Evolutionary conservation across 2,329 filamentous ascomycete genomes (phyloP), one percentile per base, ranked within the genome.

Genomic region (Coleophoma eucalyptorum): DNA sequence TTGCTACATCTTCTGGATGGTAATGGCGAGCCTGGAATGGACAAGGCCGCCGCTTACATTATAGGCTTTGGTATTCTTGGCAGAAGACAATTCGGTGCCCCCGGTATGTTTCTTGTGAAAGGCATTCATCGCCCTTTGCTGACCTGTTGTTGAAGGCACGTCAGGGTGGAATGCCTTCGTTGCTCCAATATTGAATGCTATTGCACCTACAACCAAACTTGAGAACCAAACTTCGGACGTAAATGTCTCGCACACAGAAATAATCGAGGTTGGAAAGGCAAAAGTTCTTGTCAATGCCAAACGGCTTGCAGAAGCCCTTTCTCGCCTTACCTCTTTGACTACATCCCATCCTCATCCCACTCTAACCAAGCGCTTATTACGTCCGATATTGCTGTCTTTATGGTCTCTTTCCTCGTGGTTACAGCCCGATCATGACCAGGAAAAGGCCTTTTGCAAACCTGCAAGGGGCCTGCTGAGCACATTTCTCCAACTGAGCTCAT

Each of bases 21-120:
- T 0, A 64, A 67, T 2, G 75, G 79, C 8, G 82, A 81, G 0
- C 68, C 70, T 13, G 83, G 84, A 55, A 69, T 86, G 50, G 74
- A 75, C 44, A 81, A 75, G 61, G 81, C 77, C 11, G 79, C 81
- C 11, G 74, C 80, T 0, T 83, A 83, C 57, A 75, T 86, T 16
- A 82, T 86, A 55, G 81, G 81, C 1, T 86, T 81, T 60, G 85
- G 86, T 0, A 81, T 90, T 16, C 65, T 90, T 8, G 85, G 83
- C 3, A 80, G 78, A 51, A 84, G 76, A 59, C 72, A 78, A 21
- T 81, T 76, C 46, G 86, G 86, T 11, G 83, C 84, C 6, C 84
- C 84, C 45, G 83, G 83, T 68, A 72, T 57, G 56, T 54, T 59
- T 12, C 31, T 16, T 55, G 61, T 35, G n/a, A 3, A 26, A 26